phyloP scores from a whole-genome alignment of 2,329 filamentous ascomycete genomes.

The Botrytis sinoallii region DNA sequence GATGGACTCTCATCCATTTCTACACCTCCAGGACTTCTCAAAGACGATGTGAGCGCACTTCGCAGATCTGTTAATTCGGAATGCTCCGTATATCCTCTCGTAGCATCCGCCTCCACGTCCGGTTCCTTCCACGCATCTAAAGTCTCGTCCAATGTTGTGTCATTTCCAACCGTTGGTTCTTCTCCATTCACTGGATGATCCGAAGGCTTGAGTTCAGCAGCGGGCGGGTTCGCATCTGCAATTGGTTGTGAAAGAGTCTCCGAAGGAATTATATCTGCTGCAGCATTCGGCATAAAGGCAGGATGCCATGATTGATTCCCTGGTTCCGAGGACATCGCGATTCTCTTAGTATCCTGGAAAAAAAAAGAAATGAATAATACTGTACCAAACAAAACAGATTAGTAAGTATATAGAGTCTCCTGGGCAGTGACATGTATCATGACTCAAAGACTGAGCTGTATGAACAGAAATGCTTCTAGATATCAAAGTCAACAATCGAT shows the following conservation, averaged over 20 bases:
- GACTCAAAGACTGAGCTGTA: too few species aligned
- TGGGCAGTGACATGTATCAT: not conserved
- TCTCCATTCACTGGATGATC: not conserved
- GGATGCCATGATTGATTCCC: constrained; percentile 50
- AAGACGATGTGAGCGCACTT: constrained; percentile 33
- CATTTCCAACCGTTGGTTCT: not conserved
- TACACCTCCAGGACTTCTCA: constrained; percentile 31
- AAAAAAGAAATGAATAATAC: constrained; percentile 35
- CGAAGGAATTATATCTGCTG: constrained; percentile 27
- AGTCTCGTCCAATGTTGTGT: not conserved
- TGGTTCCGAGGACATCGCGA: constrained; percentile 45
- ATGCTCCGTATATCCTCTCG: constrained; percentile 23
- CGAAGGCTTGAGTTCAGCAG: not conserved
- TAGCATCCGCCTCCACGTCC: not conserved
- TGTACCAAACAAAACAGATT: constrained; percentile 12
- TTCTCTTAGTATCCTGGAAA: constrained; percentile 19
- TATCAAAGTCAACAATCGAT: not conserved
- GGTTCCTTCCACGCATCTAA: not conserved
- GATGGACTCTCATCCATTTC: constrained; percentile 32
- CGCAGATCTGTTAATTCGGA: constrained; percentile 29
- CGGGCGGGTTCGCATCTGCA: constrained; percentile 7
- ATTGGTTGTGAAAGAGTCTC: constrained; percentile 16
- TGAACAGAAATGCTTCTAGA: not conserved
- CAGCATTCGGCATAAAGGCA: constrained; percentile 49
- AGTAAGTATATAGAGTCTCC: not conserved